Base-by-base conservation (phyloP, 108 stramenopile genomes). In the Nitzschia sp. region DNA sequence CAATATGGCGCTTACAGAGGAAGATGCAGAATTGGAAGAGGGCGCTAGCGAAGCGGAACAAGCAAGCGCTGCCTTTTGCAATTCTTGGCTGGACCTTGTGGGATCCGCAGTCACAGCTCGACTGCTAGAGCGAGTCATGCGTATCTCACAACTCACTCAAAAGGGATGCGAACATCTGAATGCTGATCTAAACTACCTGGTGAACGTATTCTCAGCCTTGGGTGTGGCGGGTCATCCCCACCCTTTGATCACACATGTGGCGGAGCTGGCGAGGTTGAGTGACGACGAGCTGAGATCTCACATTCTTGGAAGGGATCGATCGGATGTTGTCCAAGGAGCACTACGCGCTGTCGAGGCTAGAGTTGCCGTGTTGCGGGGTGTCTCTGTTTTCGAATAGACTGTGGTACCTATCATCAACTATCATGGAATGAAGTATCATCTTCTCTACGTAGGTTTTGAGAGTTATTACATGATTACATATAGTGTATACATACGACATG, bases 151-250 rank as follows among this genome's bases (percentile, higher is more conserved):
- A 51, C 83, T 93, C n/a, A 86, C 87, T 11, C 60, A 62, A 10
- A 93, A 86, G 63, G 92, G 92, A 34, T 89, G 88, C 44, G 92
- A 90, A 24, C 89, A 93, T 56, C 64, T 93, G 46, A 73, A 77
- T 10, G 69, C 88, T 3, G 92, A 93, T 65, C 75, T 93, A 63
- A 86, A 90, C 63, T 93, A 93, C 61, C 65, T 93, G 41, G 64
- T 83, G 9, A 93, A 93, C 61, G 92, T 93, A 11, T 87, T 93
- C 38, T 80, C 87, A 15, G 92, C 92, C 8, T 72, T 93, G 42
- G 92, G 92, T 26, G 84, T 93, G 11, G 56, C 80, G 6, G 89
- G 89, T 19, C 92, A 93, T 70, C 92, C 92, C 8, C 89, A 93
- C 65, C 92, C 92, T 1, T 58, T 93, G 38, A 57, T 93, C 41